Evolutionary conservation across 768 basidiomycete genomes (phyloP).

Genomic region (Boletus rubescentipes): DNA sequence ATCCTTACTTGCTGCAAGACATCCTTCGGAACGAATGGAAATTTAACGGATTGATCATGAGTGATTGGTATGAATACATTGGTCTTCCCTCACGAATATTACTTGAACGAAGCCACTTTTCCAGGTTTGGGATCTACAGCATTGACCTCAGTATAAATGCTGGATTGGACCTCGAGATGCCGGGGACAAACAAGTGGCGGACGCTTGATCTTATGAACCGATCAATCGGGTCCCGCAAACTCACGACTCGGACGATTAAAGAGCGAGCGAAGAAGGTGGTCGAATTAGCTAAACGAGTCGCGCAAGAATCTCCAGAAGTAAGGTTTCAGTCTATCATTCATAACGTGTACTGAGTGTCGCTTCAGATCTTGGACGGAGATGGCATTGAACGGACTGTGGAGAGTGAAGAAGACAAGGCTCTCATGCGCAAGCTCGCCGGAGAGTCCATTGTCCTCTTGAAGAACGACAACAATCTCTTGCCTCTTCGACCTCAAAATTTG

Average conservation of each 20-base stretch:
- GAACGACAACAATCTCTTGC: constrained; percentile 51
- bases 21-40: constrained; percentile 75
- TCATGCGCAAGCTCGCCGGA: constrained; percentile 67
- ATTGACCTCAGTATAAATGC: constrained; percentile 65
- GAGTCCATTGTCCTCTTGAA: constrained; percentile 75
- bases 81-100: neutral
- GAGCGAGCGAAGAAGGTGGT: constrained; percentile 66
- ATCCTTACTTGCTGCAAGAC: constrained; percentile 53
- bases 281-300: constrained; percentile 68
- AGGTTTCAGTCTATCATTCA: neutral
- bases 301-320: constrained; percentile 64
- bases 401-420: constrained; percentile 54
- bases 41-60: constrained; percentile 74
- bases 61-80: constrained; percentile 60
- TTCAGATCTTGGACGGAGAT: constrained; percentile 68
- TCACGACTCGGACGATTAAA: constrained; percentile 63
- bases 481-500: constrained; percentile 40
- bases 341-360: neutral
- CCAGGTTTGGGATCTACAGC: constrained; percentile 71
- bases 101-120: neutral
- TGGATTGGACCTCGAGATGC: constrained; percentile 82
- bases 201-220: constrained; percentile 65
- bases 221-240: constrained; percentile 58
- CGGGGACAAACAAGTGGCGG: constrained; percentile 74
- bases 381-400: constrained; percentile 63